A percentile compares a stretch with the other conserved stretches of the same genome.
phyloP scores from a whole-genome alignment of 768 basidiomycete genomes.

The Chiua virens region DNA sequence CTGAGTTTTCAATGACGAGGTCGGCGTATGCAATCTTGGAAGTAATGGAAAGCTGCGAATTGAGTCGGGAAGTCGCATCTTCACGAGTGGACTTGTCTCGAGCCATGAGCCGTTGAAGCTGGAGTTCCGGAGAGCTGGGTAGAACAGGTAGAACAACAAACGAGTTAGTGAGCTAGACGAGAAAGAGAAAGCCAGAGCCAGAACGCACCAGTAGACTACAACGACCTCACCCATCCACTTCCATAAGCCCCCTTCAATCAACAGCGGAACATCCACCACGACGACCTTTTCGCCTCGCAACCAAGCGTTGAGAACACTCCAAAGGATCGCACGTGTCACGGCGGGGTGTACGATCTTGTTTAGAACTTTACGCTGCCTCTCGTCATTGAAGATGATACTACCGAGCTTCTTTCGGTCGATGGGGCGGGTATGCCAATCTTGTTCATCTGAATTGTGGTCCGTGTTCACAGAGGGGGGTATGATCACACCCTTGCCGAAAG shows the following conservation, averaged over 20 bases:
- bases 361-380: slow-evolving; percentile 63
- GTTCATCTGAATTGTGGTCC: background rate
- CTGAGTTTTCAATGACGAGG: slow-evolving; percentile 86
- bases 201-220: slow-evolving; percentile 89
- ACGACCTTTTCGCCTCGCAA: slow-evolving; percentile 73
- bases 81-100: slow-evolving; percentile 66
- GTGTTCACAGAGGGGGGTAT: slow-evolving; percentile 24
- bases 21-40: slow-evolving; percentile 86
- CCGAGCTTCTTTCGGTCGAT: slow-evolving; percentile 86
- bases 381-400: slow-evolving; percentile 79
- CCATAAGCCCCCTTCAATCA: slow-evolving; percentile 88
- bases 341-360: slow-evolving; percentile 91
- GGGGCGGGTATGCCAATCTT: slow-evolving; percentile 49
- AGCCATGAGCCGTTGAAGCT: slow-evolving; percentile 77
- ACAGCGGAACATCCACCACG: slow-evolving; percentile 86
- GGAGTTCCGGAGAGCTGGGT: slow-evolving; percentile 73
- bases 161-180: background rate
- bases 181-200: slow-evolving; percentile 2
- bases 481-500: slow-evolving; percentile 74
- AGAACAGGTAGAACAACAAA: background rate
- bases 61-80: slow-evolving; percentile 73
- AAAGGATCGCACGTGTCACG: slow-evolving; percentile 76
- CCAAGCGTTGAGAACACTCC: slow-evolving; percentile 70
- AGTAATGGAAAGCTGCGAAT: slow-evolving; percentile 76
- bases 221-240: slow-evolving; percentile 80